Conservation (phyloP, 1,139 yeast genomes). For the Spencermartinsiella ligniputridi region DNA sequence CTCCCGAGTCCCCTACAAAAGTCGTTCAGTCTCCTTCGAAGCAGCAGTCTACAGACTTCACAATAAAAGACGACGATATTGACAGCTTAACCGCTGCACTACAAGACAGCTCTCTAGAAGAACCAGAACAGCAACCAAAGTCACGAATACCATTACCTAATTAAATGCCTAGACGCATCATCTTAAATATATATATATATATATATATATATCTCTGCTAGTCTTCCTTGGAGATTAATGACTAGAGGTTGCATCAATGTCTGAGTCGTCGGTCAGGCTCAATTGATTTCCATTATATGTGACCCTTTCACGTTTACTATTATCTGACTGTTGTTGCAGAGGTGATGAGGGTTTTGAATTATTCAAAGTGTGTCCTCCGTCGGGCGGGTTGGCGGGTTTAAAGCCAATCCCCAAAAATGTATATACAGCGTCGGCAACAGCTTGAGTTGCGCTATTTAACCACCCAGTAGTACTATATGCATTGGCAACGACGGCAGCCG, state of each 20-base stretch:
- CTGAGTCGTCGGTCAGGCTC: slow-evolving; percentile 39
- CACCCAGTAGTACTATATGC: slow-evolving; percentile 29
- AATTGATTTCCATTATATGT: slow-evolving; percentile 48
- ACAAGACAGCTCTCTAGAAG: neutral
- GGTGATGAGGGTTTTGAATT: slow-evolving; percentile 25
- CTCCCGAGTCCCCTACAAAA: neutral
- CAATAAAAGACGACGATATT: neutral
- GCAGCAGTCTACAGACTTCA: too few relatives aligned
- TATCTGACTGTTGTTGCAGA: slow-evolving; percentile 26
- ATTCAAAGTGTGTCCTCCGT: neutral
- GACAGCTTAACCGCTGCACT: neutral
- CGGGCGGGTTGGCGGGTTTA: slow-evolving; percentile 16
- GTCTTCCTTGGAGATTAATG: too few relatives aligned
- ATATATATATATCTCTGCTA: too few relatives aligned
- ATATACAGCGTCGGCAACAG: slow-evolving; percentile 25
- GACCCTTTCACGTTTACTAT: slow-evolving; percentile 34
- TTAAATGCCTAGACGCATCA: too few relatives aligned
- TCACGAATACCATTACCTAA: neutral
- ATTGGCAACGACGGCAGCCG: slow-evolving; percentile 32
- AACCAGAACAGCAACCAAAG: neutral
- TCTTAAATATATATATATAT: neutral
- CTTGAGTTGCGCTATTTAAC: slow-evolving; percentile 19
- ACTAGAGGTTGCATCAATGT: neutral
- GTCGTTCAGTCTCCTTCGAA: too few relatives aligned
- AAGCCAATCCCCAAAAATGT: slow-evolving; percentile 30